Base-by-base conservation (phyloP, 768 basidiomycete genomes). In the Leccinum boreale region DNA sequence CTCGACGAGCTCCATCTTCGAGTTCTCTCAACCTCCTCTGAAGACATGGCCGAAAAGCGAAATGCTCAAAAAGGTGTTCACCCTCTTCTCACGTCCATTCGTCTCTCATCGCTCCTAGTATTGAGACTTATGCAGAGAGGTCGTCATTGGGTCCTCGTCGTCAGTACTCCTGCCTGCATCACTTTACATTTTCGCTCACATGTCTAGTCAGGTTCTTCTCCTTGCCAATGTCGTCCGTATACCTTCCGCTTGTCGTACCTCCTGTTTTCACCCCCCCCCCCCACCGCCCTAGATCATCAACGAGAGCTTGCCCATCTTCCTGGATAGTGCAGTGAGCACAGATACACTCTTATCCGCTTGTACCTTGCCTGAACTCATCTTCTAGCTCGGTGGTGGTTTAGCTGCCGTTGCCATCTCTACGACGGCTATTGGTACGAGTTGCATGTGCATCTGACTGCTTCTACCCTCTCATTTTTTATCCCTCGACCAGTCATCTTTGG, bases 91-190 rank as follows among this genome's bases (percentile, higher is more conserved):
- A n/a, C 24, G 0, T 9, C 14, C 2, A 10, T 1, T 29, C 4
- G 15, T 39, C 3, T 8, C 60, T 62, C 48, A 69, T 50, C 35
- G 10, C 5, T 14, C 39, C 55, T 55, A 86, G 85, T 86, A 19
- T 72, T 86, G 33, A 68, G 67, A 10, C 70, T 86, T 15, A 80
- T 87, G 80, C 71, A 76, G 36, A 81, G 78, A 61, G 89, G 91
- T 0, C 82, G 92, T 3, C 92, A 94, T 72, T 94, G 96, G 96
- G 93, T 98, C 12, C 82, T 98, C 9, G 95, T 97, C 52, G 94
- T 93, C 67, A 53, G 79, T 47, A 15, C 39, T 45, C 42, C 8
- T 24, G 12, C 50, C 3, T 46, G 2, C 24, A 29, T 28, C 21
- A 1, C n/a, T 3, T 5, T 12, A 26, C 3, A 5, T 74, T 2